Conservation (phyloP, 495 filamentous ascomycete genomes). For the Thozetella sp. region DNA sequence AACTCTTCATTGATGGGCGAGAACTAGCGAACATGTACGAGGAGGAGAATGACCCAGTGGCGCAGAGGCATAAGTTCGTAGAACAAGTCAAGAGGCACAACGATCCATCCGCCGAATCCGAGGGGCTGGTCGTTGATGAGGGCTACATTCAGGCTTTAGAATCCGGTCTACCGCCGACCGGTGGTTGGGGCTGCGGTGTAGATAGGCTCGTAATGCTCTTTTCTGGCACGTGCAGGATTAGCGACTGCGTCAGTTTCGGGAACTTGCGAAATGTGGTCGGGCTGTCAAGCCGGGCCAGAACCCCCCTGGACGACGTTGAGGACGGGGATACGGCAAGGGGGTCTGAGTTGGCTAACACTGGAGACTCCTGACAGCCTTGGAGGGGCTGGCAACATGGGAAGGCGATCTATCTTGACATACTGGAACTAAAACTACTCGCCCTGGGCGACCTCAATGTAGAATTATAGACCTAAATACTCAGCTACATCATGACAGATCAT, state of each 20-base stretch:
- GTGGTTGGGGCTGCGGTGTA: conserved; percentile 93
- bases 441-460: too few relatives aligned
- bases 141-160: conserved; percentile 81
- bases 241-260: conserved; percentile 85
- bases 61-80: conserved; percentile 81
- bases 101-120: conserved; percentile 12
- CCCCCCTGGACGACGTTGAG: background rate
- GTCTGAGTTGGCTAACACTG: too few relatives aligned
- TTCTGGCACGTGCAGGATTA: conserved; percentile 71
- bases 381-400: too few relatives aligned
- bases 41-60: conserved; percentile 92
- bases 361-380: too few relatives aligned
- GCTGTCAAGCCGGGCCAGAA: conserved; percentile 11
- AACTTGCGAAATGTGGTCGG: conserved; percentile 70
- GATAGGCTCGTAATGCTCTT: conserved; percentile 92
- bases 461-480: too few relatives aligned
- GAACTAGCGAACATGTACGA: conserved; percentile 96
- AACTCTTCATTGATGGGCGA: conserved; percentile 79
- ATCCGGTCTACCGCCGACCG: conserved; percentile 88
- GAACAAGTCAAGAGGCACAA: conserved; percentile 45
- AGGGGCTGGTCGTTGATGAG: conserved; percentile 65
- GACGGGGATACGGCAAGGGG: background rate
- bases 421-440: too few relatives aligned
- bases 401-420: too few relatives aligned
- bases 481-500: too few relatives aligned